Percentiles rank a stretch among this genome's conserved stretches.
Conservation (phyloP, 805 yeast genomes). For the Candida lessepsii region DNA sequence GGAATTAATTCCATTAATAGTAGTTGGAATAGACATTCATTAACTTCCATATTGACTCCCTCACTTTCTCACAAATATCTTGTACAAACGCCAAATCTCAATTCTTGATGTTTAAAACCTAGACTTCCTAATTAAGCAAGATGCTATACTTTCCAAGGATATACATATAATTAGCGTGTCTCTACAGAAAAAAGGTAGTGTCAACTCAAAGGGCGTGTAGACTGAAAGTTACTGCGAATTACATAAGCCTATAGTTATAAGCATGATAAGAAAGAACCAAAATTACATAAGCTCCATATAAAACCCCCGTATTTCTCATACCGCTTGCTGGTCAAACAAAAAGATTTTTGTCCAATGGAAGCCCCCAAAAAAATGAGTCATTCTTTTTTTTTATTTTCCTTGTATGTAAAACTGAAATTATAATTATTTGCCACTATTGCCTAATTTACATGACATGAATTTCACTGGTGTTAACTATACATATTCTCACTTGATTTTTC, state of each 20-base stretch:
- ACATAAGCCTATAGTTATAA: not conserved
- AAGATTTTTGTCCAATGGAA: not conserved
- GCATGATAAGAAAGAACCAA: not conserved
- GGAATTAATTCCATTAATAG: conserved; percentile 17
- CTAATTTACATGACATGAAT: not conserved
- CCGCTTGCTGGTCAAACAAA: not conserved
- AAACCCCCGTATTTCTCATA: not conserved
- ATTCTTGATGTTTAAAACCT: not conserved
- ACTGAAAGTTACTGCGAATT: not conserved
- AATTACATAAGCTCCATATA: not conserved
- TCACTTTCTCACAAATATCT: not conserved
- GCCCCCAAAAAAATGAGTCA: conserved; percentile 2
- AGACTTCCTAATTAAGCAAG: not conserved
- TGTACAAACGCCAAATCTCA: too few relatives aligned
- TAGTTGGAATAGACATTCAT: conserved; percentile 12
- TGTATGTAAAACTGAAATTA: not conserved
- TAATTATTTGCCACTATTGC: not conserved
- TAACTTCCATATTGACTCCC: conserved; percentile 10
- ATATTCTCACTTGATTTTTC: conserved; percentile 2
- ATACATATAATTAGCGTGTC: too few relatives aligned
- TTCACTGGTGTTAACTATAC: conserved; percentile 5
- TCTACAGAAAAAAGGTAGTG: not conserved
- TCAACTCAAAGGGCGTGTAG: not conserved
- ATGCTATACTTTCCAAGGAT: too few relatives aligned
- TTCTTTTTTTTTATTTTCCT: conserved; percentile 2